Percentiles rank a stretch among this genome's conserved stretches.
Evolutionary conservation across 1,284 basidiomycete species (phyloP).

Genomic region (Schizophyllum amplum): DNA sequence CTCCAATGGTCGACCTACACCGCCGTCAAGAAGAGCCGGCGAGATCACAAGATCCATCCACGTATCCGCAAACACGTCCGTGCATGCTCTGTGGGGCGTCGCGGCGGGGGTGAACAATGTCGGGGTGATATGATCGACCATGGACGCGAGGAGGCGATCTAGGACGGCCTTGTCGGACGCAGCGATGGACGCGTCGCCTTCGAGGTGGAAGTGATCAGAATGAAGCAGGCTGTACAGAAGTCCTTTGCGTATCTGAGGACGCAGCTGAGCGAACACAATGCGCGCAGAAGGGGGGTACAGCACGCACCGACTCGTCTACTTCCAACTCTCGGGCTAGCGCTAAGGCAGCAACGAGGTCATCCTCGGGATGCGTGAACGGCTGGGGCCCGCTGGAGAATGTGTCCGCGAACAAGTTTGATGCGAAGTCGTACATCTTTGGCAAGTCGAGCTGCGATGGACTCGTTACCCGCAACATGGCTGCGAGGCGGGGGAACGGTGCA

Average conservation of each 20-base stretch:
- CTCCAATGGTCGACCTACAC: slow-evolving; percentile 59
- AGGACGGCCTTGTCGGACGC: slow-evolving; percentile 1
- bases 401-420: slow-evolving; percentile 29
- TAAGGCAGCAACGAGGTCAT: slow-evolving; percentile 41
- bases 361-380: slow-evolving; percentile 27
- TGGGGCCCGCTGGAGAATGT: slow-evolving; percentile 36
- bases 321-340: slow-evolving; percentile 36
- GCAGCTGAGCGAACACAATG: not conserved
- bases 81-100: slow-evolving; percentile 63
- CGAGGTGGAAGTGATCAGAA: slow-evolving; percentile 41
- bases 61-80: slow-evolving; percentile 55
- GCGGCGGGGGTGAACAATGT: slow-evolving; percentile 62
- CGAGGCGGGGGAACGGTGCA: slow-evolving; percentile 35
- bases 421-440: slow-evolving; percentile 38
- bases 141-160: slow-evolving; percentile 3
- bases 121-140: slow-evolving; percentile 62
- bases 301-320: slow-evolving; percentile 33
- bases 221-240: slow-evolving; percentile 55
- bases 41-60: slow-evolving; percentile 64
- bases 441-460: slow-evolving; percentile 47
- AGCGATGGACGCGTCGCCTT: slow-evolving; percentile 14
- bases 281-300: not conserved
- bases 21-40: slow-evolving; percentile 47
- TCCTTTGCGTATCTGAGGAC: slow-evolving; percentile 45
- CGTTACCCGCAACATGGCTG: slow-evolving; percentile 45